Evolutionary conservation across 106 monocot species (phyloP), one percentile per base, ranked within the genome.

Genomic region (Dendrobium chrysotoxum): DNA sequence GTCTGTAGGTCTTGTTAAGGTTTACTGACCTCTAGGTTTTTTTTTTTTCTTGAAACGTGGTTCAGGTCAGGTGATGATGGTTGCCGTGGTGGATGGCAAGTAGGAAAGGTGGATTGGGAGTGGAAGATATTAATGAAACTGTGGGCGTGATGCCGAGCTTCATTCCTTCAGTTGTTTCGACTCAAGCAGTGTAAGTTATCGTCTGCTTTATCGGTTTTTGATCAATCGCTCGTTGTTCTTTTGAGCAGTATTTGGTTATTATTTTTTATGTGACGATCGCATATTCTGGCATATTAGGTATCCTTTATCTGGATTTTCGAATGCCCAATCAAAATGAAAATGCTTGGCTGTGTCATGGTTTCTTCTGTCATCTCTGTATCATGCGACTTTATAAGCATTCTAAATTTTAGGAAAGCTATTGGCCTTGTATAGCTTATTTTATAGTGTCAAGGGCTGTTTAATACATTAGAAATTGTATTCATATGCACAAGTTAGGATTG

Each of bases 121-220:
- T 31, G 71, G 71, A 71, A 71, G 35, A 71, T 71, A 11, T 35
- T 71, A 71, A 71, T 71, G 71, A 71, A 31, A 71, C 28, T 0
- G 71, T 71, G 28, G 31, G 31, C 31, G 35, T 16, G 71, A 71
- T 71, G 71, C 71, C 71, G 31, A 71, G 71, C 71, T 71, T 71
- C 71, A 71, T 35, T 71, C 71, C 71, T 71, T 71, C 71, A 31
- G 71, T 71, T 16, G 38, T 31, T 71, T 28, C 71, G 35, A 35
- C 71, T 35, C 71, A 71, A 71, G 26, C 65, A 65, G 71, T 28
- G 71, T 71, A 31, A 71, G 12, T 39, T 8, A 71, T 35, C 7
- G 10, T 15, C 11, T 71, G 28, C 71, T 71, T 71, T 11, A 9
- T 71, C 35, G 1, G 21, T 13, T 28, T 15, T 31, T 71, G 71